Percentiles rank a stretch among this genome's conserved stretches.
These are phyloP conservation scores for Gnetum montanum DNA, from an alignment of 75 land plant genomes.

Conservation along the genomic window DNA sequence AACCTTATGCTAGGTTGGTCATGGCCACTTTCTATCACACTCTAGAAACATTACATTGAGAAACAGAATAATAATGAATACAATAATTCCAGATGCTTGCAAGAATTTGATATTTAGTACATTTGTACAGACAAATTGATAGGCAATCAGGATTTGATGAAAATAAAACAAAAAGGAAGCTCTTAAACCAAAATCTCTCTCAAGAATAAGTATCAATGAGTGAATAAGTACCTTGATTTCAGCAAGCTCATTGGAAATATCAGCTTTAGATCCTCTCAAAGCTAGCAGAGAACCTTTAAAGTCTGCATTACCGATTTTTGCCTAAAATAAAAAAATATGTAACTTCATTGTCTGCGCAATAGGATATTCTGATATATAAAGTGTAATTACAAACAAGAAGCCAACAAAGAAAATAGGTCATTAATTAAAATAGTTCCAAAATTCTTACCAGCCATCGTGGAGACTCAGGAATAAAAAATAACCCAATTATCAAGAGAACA, in stretches of 20 bases:
- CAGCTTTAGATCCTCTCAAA: conserved; percentile 70
- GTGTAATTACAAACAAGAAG: not conserved
- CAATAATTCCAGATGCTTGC: not conserved
- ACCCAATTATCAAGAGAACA: conserved; percentile 57
- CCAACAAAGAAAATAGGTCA: too few relatives aligned
- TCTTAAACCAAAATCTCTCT: not conserved
- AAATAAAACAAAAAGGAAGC: not conserved
- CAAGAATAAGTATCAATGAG: not conserved
- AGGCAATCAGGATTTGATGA: not conserved
- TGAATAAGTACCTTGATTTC: conserved; percentile 60
- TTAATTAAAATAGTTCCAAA: not conserved
- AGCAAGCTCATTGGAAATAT: conserved; percentile 65
- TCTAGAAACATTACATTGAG: not conserved
- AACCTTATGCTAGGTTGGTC: conserved; percentile 1
- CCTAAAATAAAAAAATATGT: conserved; percentile 55
- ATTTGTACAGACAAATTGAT: not conserved
- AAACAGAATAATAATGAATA: not conserved
- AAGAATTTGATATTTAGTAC: not conserved
- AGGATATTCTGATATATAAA: too few relatives aligned
- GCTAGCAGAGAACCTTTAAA: conserved; percentile 76
- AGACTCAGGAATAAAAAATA: conserved; percentile 90
- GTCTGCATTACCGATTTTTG: conserved; percentile 78
- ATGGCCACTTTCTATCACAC: conserved; percentile 2
- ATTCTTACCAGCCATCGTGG: conserved; percentile 97
- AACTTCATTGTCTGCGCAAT: not conserved